phyloP scores from a whole-genome alignment of 495 filamentous ascomycete species.

The Podospora anserina region DNA sequence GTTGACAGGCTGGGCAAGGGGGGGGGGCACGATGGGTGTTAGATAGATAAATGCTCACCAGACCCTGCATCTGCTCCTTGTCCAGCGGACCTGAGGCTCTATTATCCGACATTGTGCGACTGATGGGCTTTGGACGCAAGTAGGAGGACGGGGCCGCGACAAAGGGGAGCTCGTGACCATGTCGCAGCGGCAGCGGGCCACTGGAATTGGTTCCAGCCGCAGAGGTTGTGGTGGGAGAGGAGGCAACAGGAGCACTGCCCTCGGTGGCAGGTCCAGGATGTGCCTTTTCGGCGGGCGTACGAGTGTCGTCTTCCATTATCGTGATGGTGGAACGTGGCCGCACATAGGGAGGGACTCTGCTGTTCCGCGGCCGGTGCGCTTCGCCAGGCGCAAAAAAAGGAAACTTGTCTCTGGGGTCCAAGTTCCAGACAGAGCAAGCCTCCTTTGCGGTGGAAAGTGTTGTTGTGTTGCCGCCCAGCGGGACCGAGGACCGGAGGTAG shows the following conservation, averaged over 20 bases:
- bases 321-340: conserved; percentile 31
- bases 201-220: conserved; percentile 29
- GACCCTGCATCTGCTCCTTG: conserved; percentile 84
- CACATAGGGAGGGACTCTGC: not conserved
- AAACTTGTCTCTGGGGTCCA: not conserved
- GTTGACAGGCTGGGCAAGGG: conserved; percentile 2
- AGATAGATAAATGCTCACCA: conserved; percentile 59
- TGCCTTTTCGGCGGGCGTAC: conserved; percentile 32
- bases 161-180: conserved; percentile 54
- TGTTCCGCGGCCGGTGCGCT: conserved; percentile 4
- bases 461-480: conserved; percentile 1
- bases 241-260: conserved; percentile 21
- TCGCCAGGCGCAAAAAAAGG: not conserved
- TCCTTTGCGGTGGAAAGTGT: not conserved
- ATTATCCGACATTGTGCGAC: conserved; percentile 50
- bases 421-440: not conserved
- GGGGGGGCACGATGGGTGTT: conserved; percentile 3
- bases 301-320: conserved; percentile 38
- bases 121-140: conserved; percentile 63
- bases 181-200: conserved; percentile 30
- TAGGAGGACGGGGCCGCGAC: conserved; percentile 79
- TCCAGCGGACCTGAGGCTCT: conserved; percentile 72
- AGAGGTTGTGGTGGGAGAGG: conserved; percentile 23
- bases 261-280: conserved; percentile 27
- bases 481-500: conserved; percentile 3